phyloP scores from a whole-genome alignment of 2,329 filamentous ascomycete species.

The Claviceps citrina region DNA sequence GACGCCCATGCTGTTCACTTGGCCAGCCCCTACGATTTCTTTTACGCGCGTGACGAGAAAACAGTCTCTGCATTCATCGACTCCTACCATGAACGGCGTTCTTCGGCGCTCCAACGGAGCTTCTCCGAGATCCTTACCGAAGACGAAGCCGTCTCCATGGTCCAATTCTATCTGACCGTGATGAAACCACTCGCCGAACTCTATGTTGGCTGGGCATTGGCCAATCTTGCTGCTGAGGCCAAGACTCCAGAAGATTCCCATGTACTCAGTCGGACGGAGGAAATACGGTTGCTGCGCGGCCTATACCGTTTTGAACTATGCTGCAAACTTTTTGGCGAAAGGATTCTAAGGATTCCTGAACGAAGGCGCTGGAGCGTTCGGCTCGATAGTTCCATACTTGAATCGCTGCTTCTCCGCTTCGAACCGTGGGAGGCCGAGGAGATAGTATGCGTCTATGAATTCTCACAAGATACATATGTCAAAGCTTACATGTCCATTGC shows the following conservation, averaged over 20 bases:
- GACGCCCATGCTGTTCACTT: constrained; percentile 5
- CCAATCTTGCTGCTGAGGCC: background rate
- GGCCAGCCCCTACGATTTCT: no score
- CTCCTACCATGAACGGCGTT: background rate
- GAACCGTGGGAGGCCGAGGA: constrained; percentile 6
- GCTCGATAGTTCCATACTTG: no score
- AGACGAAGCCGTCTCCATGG: constrained; percentile 2
- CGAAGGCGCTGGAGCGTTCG: background rate
- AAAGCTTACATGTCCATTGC: background rate
- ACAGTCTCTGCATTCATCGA: constrained; percentile 1
- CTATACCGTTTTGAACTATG: constrained; percentile 8
- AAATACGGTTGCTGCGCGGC: constrained; percentile 2
- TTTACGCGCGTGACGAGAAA: background rate
- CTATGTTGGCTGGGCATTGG: background rate
- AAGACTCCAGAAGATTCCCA: background rate
- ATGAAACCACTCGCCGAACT: background rate
- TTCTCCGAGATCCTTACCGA: background rate
- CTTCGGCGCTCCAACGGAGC: background rate
- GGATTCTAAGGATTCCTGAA: no score
- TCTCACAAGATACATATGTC: background rate
- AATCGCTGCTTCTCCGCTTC: no score
- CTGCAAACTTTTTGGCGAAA: constrained; percentile 6
- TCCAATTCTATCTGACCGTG: background rate
- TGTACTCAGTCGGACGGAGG: constrained; percentile 2
- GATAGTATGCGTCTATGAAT: constrained; percentile 1